Evolutionary conservation across 2,329 filamentous ascomycete genomes (phyloP).

Genomic region (Dothidotthia symphoricarpi): DNA sequence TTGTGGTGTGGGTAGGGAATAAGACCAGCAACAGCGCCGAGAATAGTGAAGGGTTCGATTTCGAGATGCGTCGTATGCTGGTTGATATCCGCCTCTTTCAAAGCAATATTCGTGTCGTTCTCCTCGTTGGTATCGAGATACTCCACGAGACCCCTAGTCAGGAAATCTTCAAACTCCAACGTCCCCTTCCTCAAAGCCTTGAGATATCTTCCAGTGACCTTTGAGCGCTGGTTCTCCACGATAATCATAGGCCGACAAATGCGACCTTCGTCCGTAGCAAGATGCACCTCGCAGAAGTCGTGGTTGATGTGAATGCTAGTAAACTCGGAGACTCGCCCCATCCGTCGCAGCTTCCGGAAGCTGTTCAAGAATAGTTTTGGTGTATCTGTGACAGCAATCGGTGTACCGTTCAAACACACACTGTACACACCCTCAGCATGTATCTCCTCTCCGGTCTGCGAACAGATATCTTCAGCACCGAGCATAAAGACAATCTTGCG

Average conservation of each 20-base stretch:
- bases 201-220: conserved; percentile 74
- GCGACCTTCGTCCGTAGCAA: conserved; percentile 94
- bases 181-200: conserved; percentile 78
- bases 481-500: conserved; percentile 82
- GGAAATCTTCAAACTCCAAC: conserved; percentile 89
- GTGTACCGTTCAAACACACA: conserved; percentile 94
- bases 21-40: conserved; percentile 90
- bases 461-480: conserved; percentile 78
- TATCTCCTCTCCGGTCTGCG: conserved; percentile 80
- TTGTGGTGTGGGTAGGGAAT: conserved; percentile 99
- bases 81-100: conserved; percentile 82
- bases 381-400: conserved; percentile 79
- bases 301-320: conserved; percentile 96
- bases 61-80: conserved; percentile 88
- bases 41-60: conserved; percentile 95
- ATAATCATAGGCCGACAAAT: conserved; percentile 96
- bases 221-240: conserved; percentile 82
- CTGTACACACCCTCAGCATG: conserved; percentile 82
- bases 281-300: conserved; percentile 86
- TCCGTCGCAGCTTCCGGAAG: conserved; percentile 83
- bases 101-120: conserved; percentile 89
- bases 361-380: conserved; percentile 82
- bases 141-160: conserved; percentile 85
- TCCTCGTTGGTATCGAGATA: conserved; percentile 99
- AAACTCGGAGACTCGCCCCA: conserved; percentile 91